Base-by-base conservation (phyloP, 495 filamentous ascomycete species). In the Penicillium herquei region DNA sequence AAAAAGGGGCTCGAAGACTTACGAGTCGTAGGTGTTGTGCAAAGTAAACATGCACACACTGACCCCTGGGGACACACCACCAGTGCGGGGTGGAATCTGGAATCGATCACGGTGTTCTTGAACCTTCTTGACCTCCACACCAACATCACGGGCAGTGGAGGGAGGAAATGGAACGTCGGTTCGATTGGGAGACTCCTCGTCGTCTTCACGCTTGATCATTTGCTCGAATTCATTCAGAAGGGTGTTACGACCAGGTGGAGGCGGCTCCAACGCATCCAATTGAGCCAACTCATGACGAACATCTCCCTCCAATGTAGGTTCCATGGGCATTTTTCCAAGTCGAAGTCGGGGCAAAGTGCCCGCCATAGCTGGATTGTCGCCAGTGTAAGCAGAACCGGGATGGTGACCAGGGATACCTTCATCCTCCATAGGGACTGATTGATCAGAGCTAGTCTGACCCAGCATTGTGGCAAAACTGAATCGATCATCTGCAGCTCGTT, bases 21-120 rank as follows among this genome's bases (percentile, higher is more conserved):
- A 96, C 92, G 81, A 85, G 62, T 96, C 90, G 54, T 88, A 83
- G 7, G 90, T 96, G 68, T 98, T 98, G 75, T 98, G 95, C 63
- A 97, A 96, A 0, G 94, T 98, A 63, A 91, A 96, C 88, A 98
- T 96, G 78, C 85, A 90, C 10, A 94, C 85, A 62, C 90, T 94
- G 26, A 96, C 78, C 41, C 83, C 87, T 43, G 90, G 84, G 7
- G 90, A 90, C 47, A 89, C 78, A 30, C 91, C 91, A 39, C 89
- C 90, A 39, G 88, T 91, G 17, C 87, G 81, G 39, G 85, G 83
- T 51, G 90, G 86, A 46, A 98, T 90, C 49, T 81, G 83, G 68
- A 96, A 95, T 21, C 92, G 80, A 64, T 97, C 93, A 12, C 94
- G 85, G 61, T 92, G 88, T 66, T 98, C 94, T 54, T 89, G 89